phyloP scores from a whole-genome alignment of 176 grass and related monocot species.

The Ampelocalamus luodianensis region DNA sequence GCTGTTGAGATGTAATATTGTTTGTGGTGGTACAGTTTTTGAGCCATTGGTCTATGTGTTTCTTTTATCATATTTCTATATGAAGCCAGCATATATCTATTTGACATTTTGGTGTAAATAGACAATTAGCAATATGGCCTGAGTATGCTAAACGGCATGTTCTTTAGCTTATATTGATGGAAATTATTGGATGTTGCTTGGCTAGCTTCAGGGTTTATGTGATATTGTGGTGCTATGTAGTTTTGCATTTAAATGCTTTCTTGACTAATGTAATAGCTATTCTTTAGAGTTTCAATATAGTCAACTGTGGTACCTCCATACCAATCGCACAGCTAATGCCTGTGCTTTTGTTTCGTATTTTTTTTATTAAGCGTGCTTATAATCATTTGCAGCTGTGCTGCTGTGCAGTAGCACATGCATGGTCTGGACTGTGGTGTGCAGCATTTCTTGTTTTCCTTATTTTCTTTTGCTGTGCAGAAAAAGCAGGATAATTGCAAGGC shows the following conservation, averaged over 20 bases:
- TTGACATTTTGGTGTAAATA: conserved; percentile 26
- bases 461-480: conserved; percentile 60
- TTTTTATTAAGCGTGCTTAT: not conserved
- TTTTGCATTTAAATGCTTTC: conserved; percentile 24
- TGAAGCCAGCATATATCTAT: conserved; percentile 10
- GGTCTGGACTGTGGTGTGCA: not conserved
- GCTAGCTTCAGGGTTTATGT: not conserved
- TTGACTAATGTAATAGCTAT: not conserved
- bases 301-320: not conserved
- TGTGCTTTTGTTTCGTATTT: not conserved
- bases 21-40: conserved; percentile 1
- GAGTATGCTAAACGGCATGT: not conserved
- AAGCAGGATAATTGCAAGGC: conserved; percentile 52
- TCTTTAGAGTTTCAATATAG: not conserved
- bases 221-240: not conserved
- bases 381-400: not conserved
- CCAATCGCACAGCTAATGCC: not conserved
- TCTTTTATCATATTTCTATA: conserved; percentile 31
- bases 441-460: conserved; percentile 27
- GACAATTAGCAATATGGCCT: not conserved
- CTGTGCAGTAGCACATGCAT: not conserved
- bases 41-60: not conserved
- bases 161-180: conserved; percentile 1
- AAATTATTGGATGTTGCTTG: conserved; percentile 21
- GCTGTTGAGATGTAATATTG: conserved; percentile 9